These are phyloP conservation scores for Friedmanniomyces simplex DNA, from an alignment of 495 filamentous ascomycete species.

Conservation along the genomic window DNA sequence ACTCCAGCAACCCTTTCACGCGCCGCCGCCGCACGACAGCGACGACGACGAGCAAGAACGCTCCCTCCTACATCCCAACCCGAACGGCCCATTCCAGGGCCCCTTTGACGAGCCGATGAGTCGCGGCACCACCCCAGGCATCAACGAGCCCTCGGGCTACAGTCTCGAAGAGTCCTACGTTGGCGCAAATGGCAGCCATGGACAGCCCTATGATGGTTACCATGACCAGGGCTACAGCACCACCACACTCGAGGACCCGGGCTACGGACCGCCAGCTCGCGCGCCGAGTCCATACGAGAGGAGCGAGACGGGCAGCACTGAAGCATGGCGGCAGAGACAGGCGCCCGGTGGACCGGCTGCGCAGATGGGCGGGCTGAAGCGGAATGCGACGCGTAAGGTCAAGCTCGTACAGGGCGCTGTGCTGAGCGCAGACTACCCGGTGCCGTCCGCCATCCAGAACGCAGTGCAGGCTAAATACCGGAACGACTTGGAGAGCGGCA, in stretches of 20 bases:
- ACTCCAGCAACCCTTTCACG: slow-evolving; percentile 30
- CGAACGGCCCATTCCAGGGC: slow-evolving; percentile 44
- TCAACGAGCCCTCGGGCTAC: slow-evolving; percentile 55
- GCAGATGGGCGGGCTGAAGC: slow-evolving; percentile 55
- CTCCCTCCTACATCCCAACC: slow-evolving; percentile 61
- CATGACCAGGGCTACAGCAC: slow-evolving; percentile 49
- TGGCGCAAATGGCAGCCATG: slow-evolving; percentile 33
- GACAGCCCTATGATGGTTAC: slow-evolving; percentile 37
- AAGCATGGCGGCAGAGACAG: slow-evolving; percentile 87
- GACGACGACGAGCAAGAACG: slow-evolving; percentile 67
- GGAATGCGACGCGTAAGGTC: slow-evolving; percentile 90
- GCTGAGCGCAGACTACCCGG: slow-evolving; percentile 94
- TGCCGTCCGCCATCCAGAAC: slow-evolving; percentile 95
- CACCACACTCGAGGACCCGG: slow-evolving; percentile 39
- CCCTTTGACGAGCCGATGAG: slow-evolving; percentile 66
- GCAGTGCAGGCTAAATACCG: slow-evolving; percentile 88
- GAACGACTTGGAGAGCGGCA: slow-evolving; percentile 77
- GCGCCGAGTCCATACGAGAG: slow-evolving; percentile 51
- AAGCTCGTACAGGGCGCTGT: slow-evolving; percentile 95
- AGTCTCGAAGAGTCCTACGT: slow-evolving; percentile 89
- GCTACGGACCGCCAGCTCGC: slow-evolving; percentile 47
- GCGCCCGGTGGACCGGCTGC: slow-evolving; percentile 44
- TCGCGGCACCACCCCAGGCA: slow-evolving; percentile 41
- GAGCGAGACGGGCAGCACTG: slow-evolving; percentile 68
- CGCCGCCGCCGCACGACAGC: slow-evolving; percentile 43